phyloP scores from a whole-genome alignment of 345 rosid species.

The Odontarrhena argentea region DNA sequence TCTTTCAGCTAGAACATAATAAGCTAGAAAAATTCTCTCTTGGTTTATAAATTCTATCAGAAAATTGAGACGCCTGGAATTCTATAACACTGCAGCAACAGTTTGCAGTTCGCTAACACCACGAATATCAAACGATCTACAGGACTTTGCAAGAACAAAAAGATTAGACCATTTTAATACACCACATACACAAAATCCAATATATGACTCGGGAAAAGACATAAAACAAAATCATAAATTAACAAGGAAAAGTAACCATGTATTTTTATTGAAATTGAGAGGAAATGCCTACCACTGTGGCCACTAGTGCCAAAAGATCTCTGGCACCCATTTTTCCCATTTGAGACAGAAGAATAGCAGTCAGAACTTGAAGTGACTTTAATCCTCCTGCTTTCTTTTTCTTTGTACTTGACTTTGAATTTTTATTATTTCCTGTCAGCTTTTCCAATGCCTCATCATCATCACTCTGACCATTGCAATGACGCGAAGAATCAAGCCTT shows the following conservation, averaged over 20 bases:
- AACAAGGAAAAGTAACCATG: conserved; percentile 1
- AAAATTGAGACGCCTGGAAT: background rate
- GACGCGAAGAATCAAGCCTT: conserved; percentile 47
- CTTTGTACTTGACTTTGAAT: conserved; percentile 44
- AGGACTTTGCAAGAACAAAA: conserved; percentile 13
- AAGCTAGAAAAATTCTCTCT: too few relatives aligned
- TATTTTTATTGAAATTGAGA: background rate
- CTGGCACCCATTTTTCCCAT: conserved; percentile 90
- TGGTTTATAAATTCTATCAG: too few relatives aligned
- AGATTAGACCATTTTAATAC: background rate
- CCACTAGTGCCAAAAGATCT: conserved; percentile 76
- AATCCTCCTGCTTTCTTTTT: conserved; percentile 78
- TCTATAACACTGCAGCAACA: background rate
- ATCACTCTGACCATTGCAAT: conserved; percentile 55
- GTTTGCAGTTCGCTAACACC: background rate
- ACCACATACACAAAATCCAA: background rate
- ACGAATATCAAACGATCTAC: conserved; percentile 9
- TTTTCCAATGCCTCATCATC: conserved; percentile 46
- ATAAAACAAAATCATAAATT: conserved; percentile 12
- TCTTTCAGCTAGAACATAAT: conserved; percentile 1
- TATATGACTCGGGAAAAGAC: conserved; percentile 13
- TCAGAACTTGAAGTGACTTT: conserved; percentile 77
- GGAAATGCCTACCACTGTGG: conserved; percentile 66
- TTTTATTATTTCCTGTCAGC: conserved; percentile 38
- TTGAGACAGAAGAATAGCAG: conserved; percentile 71